Evolutionary conservation across 2,329 filamentous ascomycete genomes (phyloP), one percentile per base, ranked within the genome.

Genomic region (Cercospora sojina): DNA sequence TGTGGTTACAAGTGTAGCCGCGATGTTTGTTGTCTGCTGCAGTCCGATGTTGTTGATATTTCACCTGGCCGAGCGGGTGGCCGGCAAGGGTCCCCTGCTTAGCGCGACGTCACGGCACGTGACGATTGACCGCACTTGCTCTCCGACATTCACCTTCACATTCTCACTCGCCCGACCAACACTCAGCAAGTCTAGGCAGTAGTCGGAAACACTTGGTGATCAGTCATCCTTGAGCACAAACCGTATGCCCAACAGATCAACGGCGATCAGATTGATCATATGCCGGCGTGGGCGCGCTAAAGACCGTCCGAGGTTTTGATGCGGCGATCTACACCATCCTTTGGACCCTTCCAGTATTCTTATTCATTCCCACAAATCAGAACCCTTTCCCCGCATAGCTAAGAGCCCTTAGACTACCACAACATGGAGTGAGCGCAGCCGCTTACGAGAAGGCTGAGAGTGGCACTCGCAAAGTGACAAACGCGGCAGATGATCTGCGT

Each of bases 281-380:
- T 53, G 47, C 47, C 47, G 47, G 47, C 35, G 35, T 53, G 23
- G 47, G 47, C 47, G 47, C 47, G 47, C 47, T 53, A 53, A 23
- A 53, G 9, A 23, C 47, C 23, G 47, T 53, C 47, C 47, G 47
- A 53, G 47, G 47, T 23, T 53, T 53, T 25, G 25, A 16, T 23
- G 47, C 47, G 47, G n/a, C 47, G 47, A 53, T 53, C 47, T 27
- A 53, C 27, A 53, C 29, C 47, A 53, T 53, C 47, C 47, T 53
- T 53, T n/a, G 23, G 47, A 53, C 47, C 47, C 47, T 53, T 23
- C 47, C 16, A 27, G 47, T 8, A 16, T n/a, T n/a, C 12, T 27
- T 53, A 53, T 53, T 23, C 47, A 53, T 53, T 53, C 23, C 47
- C 47, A 53, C 47, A 53, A 53, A 53, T 53, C 47, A 53, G 23